Evolutionary conservation across 495 filamentous ascomycete species (phyloP), one percentile per base, ranked within the genome.

Genomic region (Rhypophila decipiens): DNA sequence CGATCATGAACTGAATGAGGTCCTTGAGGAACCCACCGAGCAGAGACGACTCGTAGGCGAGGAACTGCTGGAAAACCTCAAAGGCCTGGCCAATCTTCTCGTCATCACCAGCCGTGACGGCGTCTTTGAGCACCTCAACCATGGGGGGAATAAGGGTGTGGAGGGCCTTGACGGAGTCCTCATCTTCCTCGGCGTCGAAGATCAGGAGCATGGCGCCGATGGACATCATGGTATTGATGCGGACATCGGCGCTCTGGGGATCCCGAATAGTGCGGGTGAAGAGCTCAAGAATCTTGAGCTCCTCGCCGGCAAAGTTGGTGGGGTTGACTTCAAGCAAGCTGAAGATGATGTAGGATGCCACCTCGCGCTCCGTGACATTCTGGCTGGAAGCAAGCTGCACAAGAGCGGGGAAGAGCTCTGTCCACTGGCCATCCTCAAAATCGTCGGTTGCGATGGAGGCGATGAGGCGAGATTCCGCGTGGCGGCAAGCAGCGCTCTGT

Each of bases 41-140:
- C 23, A 97, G 74, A n/a, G 84, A 77, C 20, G 85, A 82, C 57
- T 97, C 90, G 61, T 87, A 95, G 49, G 87, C 87, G 24, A 98
- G 75, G 49, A 97, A 79, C 24, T 87, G 95, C 70, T 98, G 94
- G 77, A 98, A 96, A 42, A 96, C 90, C 65, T 98, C 93, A 58
- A 98, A 98, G 5, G 84, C 85, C 58, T 91, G 85, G 67, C 88
- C 86, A 41, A 84, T 78, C 50, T 83, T 84, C 54, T 94, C 90
- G 50, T 96, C 91, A 58, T 97, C 84, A 8, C 79, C 76, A 23
- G 76, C 73, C 53, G 85, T 77, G 44, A 97, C 82, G 19, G 86
- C 78, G 39, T 82, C 75, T 73, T 96, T 91, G 40, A 98, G 77
- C 9, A 96, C 86, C 18, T 77, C 77, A 29, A 97, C 90, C 90